Conservation (phyloP, 176 grass and related monocot genomes). For the Oryza punctata region DNA sequence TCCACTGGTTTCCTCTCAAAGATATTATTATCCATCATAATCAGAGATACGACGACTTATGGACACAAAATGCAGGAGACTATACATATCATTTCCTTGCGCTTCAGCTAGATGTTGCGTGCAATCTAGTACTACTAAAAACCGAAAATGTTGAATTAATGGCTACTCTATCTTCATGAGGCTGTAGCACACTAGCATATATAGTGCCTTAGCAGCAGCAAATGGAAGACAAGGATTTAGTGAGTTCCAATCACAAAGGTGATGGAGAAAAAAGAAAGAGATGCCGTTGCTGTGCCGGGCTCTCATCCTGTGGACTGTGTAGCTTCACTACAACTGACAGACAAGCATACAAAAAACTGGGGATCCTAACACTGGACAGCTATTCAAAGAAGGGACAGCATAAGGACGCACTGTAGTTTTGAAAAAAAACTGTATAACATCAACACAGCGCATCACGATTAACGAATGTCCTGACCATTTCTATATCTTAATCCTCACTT, state of each 20-base stretch:
- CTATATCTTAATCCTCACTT: neutral
- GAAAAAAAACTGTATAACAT: neutral
- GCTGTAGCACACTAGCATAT: neutral
- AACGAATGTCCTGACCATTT: neutral
- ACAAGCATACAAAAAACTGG: neutral
- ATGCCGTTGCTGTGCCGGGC: neutral
- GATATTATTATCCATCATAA: neutral
- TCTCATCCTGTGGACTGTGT: neutral
- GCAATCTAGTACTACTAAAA: neutral
- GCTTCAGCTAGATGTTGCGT: neutral
- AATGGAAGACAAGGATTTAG: neutral
- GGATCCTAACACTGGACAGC: neutral
- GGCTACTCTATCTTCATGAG: neutral
- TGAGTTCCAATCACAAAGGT: neutral
- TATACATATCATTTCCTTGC: neutral
- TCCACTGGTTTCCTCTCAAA: neutral
- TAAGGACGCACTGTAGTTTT: neutral
- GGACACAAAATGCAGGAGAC: neutral
- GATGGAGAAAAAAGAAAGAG: neutral
- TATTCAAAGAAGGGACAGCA: slow-evolving; percentile 4
- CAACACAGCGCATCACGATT: neutral
- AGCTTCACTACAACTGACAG: slow-evolving; percentile 9
- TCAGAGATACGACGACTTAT: neutral
- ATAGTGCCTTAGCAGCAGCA: neutral
- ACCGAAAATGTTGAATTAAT: neutral